These are phyloP conservation scores for Crithidia acanthocephali DNA, from an alignment of 208 protist genomes.

Conservation along the genomic window DNA sequence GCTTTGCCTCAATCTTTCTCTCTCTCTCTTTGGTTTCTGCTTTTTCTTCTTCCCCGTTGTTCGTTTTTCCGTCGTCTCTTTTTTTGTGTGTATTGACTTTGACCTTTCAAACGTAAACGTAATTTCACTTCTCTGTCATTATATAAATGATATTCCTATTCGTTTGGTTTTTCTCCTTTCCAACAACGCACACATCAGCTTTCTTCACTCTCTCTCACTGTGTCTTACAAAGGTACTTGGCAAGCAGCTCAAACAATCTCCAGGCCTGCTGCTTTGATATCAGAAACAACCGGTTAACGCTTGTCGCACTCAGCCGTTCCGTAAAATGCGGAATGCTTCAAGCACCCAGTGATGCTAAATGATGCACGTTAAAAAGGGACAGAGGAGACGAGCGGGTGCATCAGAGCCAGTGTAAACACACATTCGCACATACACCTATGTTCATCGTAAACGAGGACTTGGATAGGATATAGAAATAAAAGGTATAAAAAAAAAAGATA, in stretches of 20 bases:
- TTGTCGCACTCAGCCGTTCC: too few species aligned
- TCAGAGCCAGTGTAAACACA: conserved; percentile 12
- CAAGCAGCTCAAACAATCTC: neutral
- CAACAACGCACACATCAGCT: conserved; percentile 3
- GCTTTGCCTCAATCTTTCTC: too few species aligned
- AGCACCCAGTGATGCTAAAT: too few species aligned
- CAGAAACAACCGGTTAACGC: too few species aligned
- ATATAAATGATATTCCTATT: conserved; percentile 2
- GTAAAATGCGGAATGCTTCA: too few species aligned
- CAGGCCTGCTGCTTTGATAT: neutral
- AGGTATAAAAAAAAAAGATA: neutral
- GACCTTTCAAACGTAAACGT: conserved; percentile 1
- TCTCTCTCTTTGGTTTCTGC: neutral
- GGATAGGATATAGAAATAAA: conserved; percentile 10
- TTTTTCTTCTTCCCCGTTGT: neutral
- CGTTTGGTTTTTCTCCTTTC: conserved; percentile 4
- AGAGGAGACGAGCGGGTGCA: neutral
- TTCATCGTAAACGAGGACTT: neutral
- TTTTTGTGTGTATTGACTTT: neutral
- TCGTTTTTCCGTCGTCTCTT: neutral
- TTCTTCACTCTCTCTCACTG: neutral
- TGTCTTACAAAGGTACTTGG: neutral
- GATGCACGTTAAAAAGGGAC: too few species aligned
- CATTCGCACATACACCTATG: neutral
- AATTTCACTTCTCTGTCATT: conserved; percentile 3